These are phyloP conservation scores for Lactarius trivialis DNA, from an alignment of 768 basidiomycete genomes.

Conservation along the genomic window DNA sequence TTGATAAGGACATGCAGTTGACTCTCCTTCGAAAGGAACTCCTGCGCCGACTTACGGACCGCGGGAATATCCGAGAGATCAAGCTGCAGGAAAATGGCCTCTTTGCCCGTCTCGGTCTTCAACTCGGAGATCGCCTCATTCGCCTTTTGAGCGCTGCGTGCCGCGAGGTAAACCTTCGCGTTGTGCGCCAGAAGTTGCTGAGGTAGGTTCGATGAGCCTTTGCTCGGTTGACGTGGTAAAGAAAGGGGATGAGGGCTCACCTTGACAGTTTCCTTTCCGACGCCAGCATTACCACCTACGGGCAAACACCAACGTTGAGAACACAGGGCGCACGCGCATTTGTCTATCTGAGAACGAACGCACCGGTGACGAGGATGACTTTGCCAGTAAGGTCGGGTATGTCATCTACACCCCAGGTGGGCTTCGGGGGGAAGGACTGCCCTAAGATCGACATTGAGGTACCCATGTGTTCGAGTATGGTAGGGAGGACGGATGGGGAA, in stretches of 20 bases:
- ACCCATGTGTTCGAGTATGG: not conserved
- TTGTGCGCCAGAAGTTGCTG: constrained; percentile 51
- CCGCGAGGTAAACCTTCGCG: constrained; percentile 61
- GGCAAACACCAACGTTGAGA: not conserved
- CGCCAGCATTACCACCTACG: constrained; percentile 36
- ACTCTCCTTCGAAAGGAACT: constrained; percentile 39
- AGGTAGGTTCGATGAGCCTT: not conserved
- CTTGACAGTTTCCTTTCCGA: constrained; percentile 57
- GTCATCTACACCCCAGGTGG: constrained; percentile 37
- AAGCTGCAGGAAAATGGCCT: constrained; percentile 39
- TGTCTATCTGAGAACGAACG: constrained; percentile 36
- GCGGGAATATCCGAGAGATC: constrained; percentile 37
- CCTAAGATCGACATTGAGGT: not conserved
- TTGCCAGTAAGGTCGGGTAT: not conserved
- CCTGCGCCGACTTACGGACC: constrained; percentile 36
- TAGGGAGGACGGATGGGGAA: not conserved
- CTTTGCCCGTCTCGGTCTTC: constrained; percentile 38
- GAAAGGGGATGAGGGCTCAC: constrained; percentile 25
- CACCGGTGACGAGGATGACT: not conserved
- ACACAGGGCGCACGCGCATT: constrained; percentile 34
- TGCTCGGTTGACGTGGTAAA: too few species aligned
- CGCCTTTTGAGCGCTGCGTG: constrained; percentile 40
- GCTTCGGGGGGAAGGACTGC: constrained; percentile 37
- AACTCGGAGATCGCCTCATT: constrained; percentile 48
- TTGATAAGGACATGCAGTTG: constrained; percentile 45